These are phyloP conservation scores for Periconia macrospinosa DNA, from an alignment of 2,329 filamentous ascomycete species.

Conservation along the genomic window DNA sequence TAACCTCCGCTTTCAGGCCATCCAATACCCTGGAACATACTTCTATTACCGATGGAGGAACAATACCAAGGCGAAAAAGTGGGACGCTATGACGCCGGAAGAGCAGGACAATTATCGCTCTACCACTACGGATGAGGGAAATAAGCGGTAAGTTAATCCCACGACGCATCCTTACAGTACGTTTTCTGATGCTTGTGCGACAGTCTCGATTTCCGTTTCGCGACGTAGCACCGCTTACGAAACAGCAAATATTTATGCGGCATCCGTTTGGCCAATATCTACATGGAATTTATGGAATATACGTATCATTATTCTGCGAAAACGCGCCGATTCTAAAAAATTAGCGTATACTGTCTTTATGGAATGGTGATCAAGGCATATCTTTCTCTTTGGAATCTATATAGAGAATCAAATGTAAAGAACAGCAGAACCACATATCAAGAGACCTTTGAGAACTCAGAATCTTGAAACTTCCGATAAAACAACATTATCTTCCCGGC, in stretches of 20 bases:
- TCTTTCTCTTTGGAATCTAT: too few relatives aligned
- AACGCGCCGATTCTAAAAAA: too few relatives aligned
- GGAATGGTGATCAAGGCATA: too few relatives aligned
- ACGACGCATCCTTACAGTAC: slow-evolving; percentile 16
- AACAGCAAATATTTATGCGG: too few relatives aligned
- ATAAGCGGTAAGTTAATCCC: slow-evolving; percentile 29
- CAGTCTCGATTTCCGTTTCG: slow-evolving; percentile 5
- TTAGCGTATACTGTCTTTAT: too few relatives aligned
- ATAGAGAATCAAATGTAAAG: too few relatives aligned
- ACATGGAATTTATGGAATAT: too few relatives aligned
- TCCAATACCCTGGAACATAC: slow-evolving; percentile 13
- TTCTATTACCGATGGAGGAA: slow-evolving; percentile 39
- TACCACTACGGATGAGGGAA: slow-evolving; percentile 36
- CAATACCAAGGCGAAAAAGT: slow-evolving; percentile 43
- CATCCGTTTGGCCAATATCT: too few relatives aligned
- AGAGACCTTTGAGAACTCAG: too few relatives aligned
- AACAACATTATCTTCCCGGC: not conserved
- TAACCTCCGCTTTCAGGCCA: slow-evolving; percentile 1
- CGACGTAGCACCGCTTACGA: not conserved
- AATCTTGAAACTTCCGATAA: not conserved
- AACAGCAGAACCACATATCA: too few relatives aligned
- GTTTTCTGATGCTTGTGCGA: not conserved
- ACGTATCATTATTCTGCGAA: too few relatives aligned
- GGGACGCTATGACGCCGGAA: slow-evolving; percentile 47
- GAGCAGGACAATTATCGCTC: slow-evolving; percentile 52